Base-by-base conservation (phyloP, 2,329 filamentous ascomycete species). In the Shiraia bambusicola region DNA sequence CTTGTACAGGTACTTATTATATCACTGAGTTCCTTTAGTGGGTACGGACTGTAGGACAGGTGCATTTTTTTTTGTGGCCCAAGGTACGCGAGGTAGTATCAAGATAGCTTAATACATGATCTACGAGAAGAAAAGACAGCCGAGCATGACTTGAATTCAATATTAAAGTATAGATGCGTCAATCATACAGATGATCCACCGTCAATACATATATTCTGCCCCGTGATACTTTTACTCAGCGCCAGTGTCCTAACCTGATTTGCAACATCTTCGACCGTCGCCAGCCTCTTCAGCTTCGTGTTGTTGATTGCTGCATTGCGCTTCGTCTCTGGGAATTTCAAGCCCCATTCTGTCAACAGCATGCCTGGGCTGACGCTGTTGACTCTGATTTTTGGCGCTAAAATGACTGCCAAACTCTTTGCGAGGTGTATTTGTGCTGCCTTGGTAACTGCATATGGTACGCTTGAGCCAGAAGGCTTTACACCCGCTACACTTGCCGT, bases 381-480 rank as follows among this genome's bases (percentile, higher is more conserved):
- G 22, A 83, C 73, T 29, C 83, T 71, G 15, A 85, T 71, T 63
- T 83, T 84, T 2, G 75, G 71, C 1, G 82, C 82, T 50, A 84
- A 77, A 11, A 79, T 80, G 39, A 76, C 70, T 3, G 83, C 83
- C 29, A 87, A 67, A 44, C 80, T 80, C 58, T 82, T 83, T 71
- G 83, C 82, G 32, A 86, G 66, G 65, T 87, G 84, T 38, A 87
- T 68, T 43, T 80, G 78, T 9, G 88, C 88, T 1, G 87, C 86
- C 62, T 93, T 93, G 14, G 86, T 87, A 5, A 90, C 85, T 0
- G 83, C 76, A 59, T 93, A 93, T 4, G 88, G 81, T 77, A 83
- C 74, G 34, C 74, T 77, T 78, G 81, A 85, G 1, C 84, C 84
- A 45, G 76, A 80, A 0, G 80, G 76, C 54, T 76, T 81, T 2